A percentile compares a stretch with the other conserved stretches of the same genome.
These are phyloP conservation scores for Novakomyces olei DNA, from an alignment of 805 yeast genomes.

Conservation along the genomic window DNA sequence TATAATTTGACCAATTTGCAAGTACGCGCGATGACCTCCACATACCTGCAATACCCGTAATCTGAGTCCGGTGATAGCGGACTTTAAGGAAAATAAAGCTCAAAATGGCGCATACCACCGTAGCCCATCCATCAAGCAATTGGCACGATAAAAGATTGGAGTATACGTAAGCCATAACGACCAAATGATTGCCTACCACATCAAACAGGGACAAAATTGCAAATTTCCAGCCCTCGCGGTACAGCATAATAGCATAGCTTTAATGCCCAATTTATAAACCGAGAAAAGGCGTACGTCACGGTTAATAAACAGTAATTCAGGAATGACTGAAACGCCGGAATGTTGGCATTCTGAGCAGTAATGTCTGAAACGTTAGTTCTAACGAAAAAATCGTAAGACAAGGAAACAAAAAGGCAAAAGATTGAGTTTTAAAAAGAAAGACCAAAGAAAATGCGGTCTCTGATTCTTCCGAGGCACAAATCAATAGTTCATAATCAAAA, in stretches of 20 bases:
- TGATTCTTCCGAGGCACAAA: too few species aligned
- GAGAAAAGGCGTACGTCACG: constrained; percentile 20
- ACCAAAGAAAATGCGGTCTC: too few species aligned
- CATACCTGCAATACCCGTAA: constrained; percentile 20
- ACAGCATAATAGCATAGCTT: constrained; percentile 15
- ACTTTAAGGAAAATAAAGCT: constrained; percentile 22
- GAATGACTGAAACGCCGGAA: constrained; percentile 24
- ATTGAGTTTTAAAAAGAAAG: too few species aligned
- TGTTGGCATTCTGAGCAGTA: constrained; percentile 18
- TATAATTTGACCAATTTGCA: too few species aligned
- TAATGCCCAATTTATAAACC: constrained; percentile 19
- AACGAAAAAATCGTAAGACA: too few species aligned
- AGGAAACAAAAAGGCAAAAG: too few species aligned
- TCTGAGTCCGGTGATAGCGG: constrained; percentile 25
- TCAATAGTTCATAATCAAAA: too few species aligned
- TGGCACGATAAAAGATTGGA: constrained; percentile 24
- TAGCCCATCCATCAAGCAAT: constrained; percentile 24
- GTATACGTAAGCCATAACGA: constrained; percentile 23
- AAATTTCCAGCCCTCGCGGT: constrained; percentile 22
- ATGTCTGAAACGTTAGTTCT: neutral
- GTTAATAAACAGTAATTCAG: constrained; percentile 20
- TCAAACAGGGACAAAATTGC: constrained; percentile 23
- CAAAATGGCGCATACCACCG: constrained; percentile 22
- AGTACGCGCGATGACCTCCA: too few species aligned
- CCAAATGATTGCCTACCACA: constrained; percentile 25